Evolutionary conservation across 139 green algal species (phyloP).

Genomic region (Microglena sp.): DNA sequence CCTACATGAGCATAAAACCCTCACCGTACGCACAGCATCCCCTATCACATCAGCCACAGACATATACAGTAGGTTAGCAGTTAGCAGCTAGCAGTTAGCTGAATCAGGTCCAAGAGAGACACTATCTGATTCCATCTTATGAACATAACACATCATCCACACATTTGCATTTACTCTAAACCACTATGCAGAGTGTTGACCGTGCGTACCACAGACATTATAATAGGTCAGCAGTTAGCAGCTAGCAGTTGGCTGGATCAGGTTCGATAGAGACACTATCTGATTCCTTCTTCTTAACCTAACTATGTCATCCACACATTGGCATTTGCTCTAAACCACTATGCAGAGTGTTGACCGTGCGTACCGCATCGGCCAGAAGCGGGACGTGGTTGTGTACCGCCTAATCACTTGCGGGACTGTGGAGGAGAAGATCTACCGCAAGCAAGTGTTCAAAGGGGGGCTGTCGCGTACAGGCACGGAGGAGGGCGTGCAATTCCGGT

Average conservation of each 20-base stretch:
- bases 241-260: too few species aligned
- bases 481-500: slow-evolving; percentile 67
- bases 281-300: neutral
- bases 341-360: slow-evolving; percentile 75
- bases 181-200: slow-evolving; percentile 66
- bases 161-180: slow-evolving; percentile 10
- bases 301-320: neutral
- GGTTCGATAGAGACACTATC: too few species aligned
- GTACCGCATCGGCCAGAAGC: slow-evolving; percentile 73
- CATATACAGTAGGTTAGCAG: too few species aligned
- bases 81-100: too few species aligned
- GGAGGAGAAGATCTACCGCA: slow-evolving; percentile 87
- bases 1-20: too few species aligned
- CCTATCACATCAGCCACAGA: too few species aligned
- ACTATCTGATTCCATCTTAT: too few species aligned
- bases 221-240: too few species aligned
- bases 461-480: slow-evolving; percentile 62
- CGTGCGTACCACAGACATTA: too few species aligned
- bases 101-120: too few species aligned
- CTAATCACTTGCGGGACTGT: slow-evolving; percentile 82
- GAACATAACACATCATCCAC: neutral
- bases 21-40: too few species aligned
- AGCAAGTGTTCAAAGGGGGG: slow-evolving; percentile 76
- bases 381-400: slow-evolving; percentile 69
- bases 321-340: slow-evolving; percentile 15